Conservation (phyloP, 2,329 filamentous ascomycete genomes). For the Ophiognomonia clavigignenti-juglandacearum region DNA sequence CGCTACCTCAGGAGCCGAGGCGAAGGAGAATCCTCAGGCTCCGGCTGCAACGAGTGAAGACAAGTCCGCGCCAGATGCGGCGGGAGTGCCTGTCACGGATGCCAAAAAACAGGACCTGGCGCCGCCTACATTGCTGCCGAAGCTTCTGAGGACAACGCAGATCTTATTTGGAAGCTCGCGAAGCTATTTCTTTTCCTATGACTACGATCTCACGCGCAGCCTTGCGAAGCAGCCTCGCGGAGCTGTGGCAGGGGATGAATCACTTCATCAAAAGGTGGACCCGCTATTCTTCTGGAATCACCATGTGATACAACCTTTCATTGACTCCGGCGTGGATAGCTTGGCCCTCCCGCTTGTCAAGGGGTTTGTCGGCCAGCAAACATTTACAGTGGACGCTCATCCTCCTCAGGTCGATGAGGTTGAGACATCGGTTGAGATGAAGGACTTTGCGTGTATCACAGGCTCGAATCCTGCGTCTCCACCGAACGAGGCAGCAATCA, state of each 20-base stretch:
- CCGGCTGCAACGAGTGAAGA: constrained; percentile 11
- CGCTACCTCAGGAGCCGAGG: constrained; percentile 2
- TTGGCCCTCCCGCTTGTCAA: constrained; percentile 83
- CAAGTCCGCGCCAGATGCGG: constrained; percentile 11
- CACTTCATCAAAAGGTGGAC: constrained; percentile 70
- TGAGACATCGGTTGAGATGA: constrained; percentile 39
- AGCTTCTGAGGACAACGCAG: constrained; percentile 76
- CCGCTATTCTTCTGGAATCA: constrained; percentile 88
- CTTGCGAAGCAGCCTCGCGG: constrained; percentile 37
- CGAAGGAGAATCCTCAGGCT: not conserved
- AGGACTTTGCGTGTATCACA: constrained; percentile 20
- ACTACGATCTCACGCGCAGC: constrained; percentile 80
- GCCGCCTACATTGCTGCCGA: constrained; percentile 59
- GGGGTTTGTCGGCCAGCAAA: constrained; percentile 84
- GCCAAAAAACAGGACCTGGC: constrained; percentile 16
- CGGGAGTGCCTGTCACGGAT: constrained; percentile 11
- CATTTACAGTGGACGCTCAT: constrained; percentile 67
- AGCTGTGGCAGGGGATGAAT: constrained; percentile 56
- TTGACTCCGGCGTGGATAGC: constrained; percentile 64
- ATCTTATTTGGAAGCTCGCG: constrained; percentile 76
- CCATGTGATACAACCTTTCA: constrained; percentile 68
- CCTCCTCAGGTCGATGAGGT: constrained; percentile 50
- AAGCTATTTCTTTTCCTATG: constrained; percentile 95
- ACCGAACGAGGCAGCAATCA: constrained; percentile 22
- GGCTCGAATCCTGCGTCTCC: constrained; percentile 14